Percentiles rank a stretch among this genome's conserved stretches.
phyloP scores from a whole-genome alignment of 106 monocot genomes.

The Platanthera guangdongensis region DNA sequence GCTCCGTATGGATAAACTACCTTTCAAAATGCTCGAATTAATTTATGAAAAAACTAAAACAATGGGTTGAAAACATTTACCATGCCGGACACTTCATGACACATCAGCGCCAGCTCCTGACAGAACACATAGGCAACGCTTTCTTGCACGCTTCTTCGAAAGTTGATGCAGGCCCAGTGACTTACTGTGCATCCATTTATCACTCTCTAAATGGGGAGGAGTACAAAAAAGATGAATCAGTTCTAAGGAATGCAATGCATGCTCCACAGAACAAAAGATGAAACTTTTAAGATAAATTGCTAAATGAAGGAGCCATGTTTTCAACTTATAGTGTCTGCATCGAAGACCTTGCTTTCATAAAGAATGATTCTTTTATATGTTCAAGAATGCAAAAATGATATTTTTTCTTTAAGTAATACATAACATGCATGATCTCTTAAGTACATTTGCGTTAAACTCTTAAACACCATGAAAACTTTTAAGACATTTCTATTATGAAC shows the following conservation, averaged over 20 bases:
- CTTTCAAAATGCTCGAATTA: background rate
- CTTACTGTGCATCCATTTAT: conserved; percentile 77
- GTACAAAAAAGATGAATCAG: background rate
- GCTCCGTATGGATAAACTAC: background rate
- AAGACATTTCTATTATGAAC: too few relatives aligned
- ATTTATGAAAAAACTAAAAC: background rate
- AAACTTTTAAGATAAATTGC: background rate
- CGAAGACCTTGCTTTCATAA: too few relatives aligned
- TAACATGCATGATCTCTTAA: too few relatives aligned
- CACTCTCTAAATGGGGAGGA: conserved; percentile 58
- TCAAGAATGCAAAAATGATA: too few relatives aligned
- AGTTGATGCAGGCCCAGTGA: conserved; percentile 89
- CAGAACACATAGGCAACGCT: conserved; percentile 66
- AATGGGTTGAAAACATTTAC: conserved; percentile 21
- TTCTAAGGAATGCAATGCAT: background rate
- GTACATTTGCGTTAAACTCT: too few relatives aligned
- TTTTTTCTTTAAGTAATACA: too few relatives aligned
- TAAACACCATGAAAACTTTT: too few relatives aligned
- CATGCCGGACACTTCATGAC: conserved; percentile 88
- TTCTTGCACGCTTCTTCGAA: conserved; percentile 71
- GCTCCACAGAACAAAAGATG: background rate
- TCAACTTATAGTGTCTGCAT: too few relatives aligned
- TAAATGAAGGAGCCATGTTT: too few relatives aligned
- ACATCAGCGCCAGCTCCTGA: conserved; percentile 78
- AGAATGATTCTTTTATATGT: too few relatives aligned